These are phyloP conservation scores for Panellus pusillus DNA, from an alignment of 768 basidiomycete species.

Conservation along the genomic window DNA sequence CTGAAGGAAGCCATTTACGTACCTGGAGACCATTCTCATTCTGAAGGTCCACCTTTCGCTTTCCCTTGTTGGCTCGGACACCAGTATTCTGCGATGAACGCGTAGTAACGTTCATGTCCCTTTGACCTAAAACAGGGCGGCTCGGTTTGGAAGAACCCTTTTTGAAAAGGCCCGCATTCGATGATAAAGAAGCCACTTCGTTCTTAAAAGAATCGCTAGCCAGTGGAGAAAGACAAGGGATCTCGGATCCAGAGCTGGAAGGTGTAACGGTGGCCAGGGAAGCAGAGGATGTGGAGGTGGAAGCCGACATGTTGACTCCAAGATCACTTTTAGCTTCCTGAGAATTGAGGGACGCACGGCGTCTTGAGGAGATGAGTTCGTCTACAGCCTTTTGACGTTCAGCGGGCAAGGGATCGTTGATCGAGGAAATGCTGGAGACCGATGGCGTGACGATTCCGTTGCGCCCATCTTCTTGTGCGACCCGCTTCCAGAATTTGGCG, in stretches of 20 bases:
- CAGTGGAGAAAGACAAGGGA: slow-evolving; percentile 25
- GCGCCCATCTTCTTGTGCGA: slow-evolving; percentile 34
- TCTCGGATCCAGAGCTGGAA: slow-evolving; percentile 2
- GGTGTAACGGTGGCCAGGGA: slow-evolving; percentile 3
- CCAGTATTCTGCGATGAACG: background rate
- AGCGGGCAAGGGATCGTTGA: slow-evolving; percentile 32
- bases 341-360: slow-evolving; percentile 24
- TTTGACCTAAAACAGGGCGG: slow-evolving; percentile 15
- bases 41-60: background rate
- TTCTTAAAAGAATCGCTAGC: slow-evolving; percentile 30
- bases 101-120: slow-evolving; percentile 11
- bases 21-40: slow-evolving; percentile 8
- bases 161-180: slow-evolving; percentile 14
- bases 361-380: slow-evolving; percentile 31
- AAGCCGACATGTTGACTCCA: background rate
- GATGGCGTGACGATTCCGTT: slow-evolving; percentile 38
- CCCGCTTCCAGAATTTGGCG: slow-evolving; percentile 47
- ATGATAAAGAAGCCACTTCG: slow-evolving; percentile 20
- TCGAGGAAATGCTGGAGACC: slow-evolving; percentile 38
- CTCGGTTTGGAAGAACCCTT: slow-evolving; percentile 7
- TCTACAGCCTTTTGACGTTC: slow-evolving; percentile 43
- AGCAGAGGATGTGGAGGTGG: background rate
- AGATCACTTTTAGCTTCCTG: slow-evolving; percentile 6
- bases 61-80: slow-evolving; percentile 3
- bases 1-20: background rate